Evolutionary conservation across 495 filamentous ascomycete genomes (phyloP), one percentile per base, ranked within the genome.

Genomic region (Aeminium ludgeri): DNA sequence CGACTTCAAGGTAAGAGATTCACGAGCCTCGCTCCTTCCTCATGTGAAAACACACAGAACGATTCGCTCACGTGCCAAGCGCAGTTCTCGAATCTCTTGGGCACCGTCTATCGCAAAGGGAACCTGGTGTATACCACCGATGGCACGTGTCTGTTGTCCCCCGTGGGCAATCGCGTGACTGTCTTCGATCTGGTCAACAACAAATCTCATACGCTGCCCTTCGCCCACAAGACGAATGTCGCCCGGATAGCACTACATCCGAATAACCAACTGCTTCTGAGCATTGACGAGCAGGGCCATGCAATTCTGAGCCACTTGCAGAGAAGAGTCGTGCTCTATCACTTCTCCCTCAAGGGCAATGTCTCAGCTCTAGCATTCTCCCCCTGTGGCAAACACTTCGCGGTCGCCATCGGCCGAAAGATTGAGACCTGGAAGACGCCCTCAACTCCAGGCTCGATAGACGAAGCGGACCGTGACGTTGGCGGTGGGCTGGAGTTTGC

Each of bases 171-270:
- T 64, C 67, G 83, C 54, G 83, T 97, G 37, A 82, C 89, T 1
- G 80, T 95, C 36, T 97, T 97, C 60, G 86, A 97, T 55, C 67
- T 97, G 15, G 78, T 94, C 43, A 85, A 95, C 48, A 95, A 95
- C 61, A 92, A 86, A 60, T 94, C 91, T 11, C 79, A 92, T 57
- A 96, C 89, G 23, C 74, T 97, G 41, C 83, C 86, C 5, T 89
- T 93, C 56, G 74, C 86, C 44, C 89, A 97, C 59, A 82, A 91
- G 58, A 81, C 79, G 53, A 94, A 95, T 58, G 86, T 96, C 49
- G 65, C 82, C 36, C 76, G 85, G 44, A 67, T 96, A 36, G 86
- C 84, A 43, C 69, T 96, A 23, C 83, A 80, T 29, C 86, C 89
- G 35, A 76, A 72, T 56, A 89, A 86, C 42, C 93, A 92, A 54